Base-by-base conservation (phyloP, 352 stramenopile species). In the Phytophthora uliginosa region DNA sequence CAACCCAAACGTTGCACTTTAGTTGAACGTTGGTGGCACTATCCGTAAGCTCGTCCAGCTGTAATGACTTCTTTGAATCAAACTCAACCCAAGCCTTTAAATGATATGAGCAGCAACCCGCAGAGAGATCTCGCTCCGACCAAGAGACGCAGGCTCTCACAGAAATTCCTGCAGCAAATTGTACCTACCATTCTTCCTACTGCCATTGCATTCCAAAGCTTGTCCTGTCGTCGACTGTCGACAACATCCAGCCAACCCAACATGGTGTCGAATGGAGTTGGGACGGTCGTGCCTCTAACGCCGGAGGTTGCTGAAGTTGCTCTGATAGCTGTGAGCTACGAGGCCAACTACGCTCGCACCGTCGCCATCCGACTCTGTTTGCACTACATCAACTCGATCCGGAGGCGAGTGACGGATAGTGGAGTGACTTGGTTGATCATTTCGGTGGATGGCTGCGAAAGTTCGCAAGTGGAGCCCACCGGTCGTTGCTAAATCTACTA, bases 401-500 rank as follows among this genome's bases (percentile, higher is more conserved):
- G 71, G 5, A 76, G 42, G 26, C 59, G 78, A 6, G 24, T 71
- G 13, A 65, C 58, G 38, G n/a, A 28, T 1, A 61, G 54, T 45
- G 61, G 68, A 8, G 59, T 87, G 17, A 51, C 51, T 20, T 80
- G 47, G 55, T 84, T 72, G 31, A 63, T 87, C 26, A 79, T 77
- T 62, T 84, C 69, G 0, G 73, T 85, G 24, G 79, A 86, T 26
- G 79, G 79, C 22, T 86, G 79, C 17, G 55, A 73, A 42, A 67
- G 62, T 33, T 59, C 47, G 4, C 52, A 70, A 31, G 63, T 84
- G 7, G 63, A 65, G 5, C 24, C 55, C 31, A 75, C 73, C 6
- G 75, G 79, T 18, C 75, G 73, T 10, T 87, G 77, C 47, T 63
- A 87, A 58, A 78, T 83, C 60, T 87, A 82, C 57, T 74, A 71